Conservation (phyloP, 1,139 yeast species). For the Nakaseomyces nivariensis region DNA sequence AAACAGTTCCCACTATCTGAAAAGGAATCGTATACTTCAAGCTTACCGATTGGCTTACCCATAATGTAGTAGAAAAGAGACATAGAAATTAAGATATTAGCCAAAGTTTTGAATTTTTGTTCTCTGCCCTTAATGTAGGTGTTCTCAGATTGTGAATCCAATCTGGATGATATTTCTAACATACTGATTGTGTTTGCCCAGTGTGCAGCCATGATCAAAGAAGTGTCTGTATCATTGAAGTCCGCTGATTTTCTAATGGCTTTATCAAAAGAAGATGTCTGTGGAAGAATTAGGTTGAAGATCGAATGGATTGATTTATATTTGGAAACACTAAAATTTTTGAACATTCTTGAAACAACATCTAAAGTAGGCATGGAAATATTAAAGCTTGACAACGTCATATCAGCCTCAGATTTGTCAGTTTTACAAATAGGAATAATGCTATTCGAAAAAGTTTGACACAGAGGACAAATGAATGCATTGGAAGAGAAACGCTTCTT, state of each 20-base stretch:
- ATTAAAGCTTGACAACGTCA: constrained; percentile 9
- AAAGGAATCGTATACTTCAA: constrained; percentile 13
- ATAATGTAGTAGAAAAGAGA: constrained; percentile 24
- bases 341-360: constrained; percentile 11
- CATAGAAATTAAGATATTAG: constrained; percentile 31
- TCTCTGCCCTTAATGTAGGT: constrained; percentile 32
- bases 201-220: constrained; percentile 26
- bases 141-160: constrained; percentile 32
- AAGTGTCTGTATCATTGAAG: constrained; percentile 13
- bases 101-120: constrained; percentile 28
- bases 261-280: constrained; percentile 20
- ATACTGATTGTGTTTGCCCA: constrained; percentile 49
- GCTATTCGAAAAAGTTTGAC: constrained; percentile 44
- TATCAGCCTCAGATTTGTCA: constrained; percentile 7
- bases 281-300: constrained; percentile 14
- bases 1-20: constrained; percentile 11
- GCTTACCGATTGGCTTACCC: constrained; percentile 16
- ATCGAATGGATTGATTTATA: constrained; percentile 13
- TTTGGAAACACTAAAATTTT: constrained; percentile 10
- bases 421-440: constrained; percentile 24
- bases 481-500: constrained; percentile 24
- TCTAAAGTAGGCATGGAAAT: constrained; percentile 9
- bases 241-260: constrained; percentile 11
- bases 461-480: constrained; percentile 50
- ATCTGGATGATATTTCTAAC: constrained; percentile 46